Evolutionary conservation across 306 rosid species (phyloP).

Genomic region (Quercus cerris): DNA sequence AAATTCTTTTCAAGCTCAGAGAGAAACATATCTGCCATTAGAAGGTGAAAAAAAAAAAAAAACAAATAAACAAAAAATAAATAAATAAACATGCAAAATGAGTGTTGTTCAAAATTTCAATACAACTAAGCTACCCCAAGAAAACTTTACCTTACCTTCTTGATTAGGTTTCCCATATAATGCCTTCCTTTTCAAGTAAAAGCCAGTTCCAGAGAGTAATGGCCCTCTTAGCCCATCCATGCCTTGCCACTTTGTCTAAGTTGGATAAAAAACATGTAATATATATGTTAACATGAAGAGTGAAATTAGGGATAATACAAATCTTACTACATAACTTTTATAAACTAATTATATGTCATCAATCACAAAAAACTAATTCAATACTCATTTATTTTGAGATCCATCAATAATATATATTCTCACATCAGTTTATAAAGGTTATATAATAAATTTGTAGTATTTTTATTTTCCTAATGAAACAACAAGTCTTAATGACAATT

Average conservation of each 20-base stretch:
- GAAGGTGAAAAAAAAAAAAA: not conserved
- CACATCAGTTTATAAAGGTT: too few species aligned
- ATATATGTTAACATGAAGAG: too few species aligned
- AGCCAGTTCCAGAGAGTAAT: slow-evolving; percentile 46
- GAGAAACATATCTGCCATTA: slow-evolving; percentile 28
- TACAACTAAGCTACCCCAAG: not conserved
- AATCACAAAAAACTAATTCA: not conserved
- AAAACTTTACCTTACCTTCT: slow-evolving; percentile 21
- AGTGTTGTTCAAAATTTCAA: not conserved
- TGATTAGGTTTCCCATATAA: slow-evolving; percentile 41
- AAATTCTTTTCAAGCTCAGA: slow-evolving; percentile 21
- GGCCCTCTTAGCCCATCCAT: slow-evolving; percentile 54
- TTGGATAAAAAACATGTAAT: not conserved
- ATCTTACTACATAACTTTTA: too few species aligned
- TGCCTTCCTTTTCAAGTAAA: slow-evolving; percentile 36
- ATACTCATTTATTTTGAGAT: not conserved
- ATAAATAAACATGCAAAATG: not conserved
- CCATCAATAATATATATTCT: too few species aligned
- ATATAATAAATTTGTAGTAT: too few species aligned
- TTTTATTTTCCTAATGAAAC: too few species aligned
- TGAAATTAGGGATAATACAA: too few species aligned
- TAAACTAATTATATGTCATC: too few species aligned
- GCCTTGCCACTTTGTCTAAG: slow-evolving; percentile 52
- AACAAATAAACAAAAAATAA: too few species aligned
- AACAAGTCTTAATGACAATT: too few species aligned